phyloP scores from a whole-genome alignment of 805 yeast species.

The Grigorovia humatica region DNA sequence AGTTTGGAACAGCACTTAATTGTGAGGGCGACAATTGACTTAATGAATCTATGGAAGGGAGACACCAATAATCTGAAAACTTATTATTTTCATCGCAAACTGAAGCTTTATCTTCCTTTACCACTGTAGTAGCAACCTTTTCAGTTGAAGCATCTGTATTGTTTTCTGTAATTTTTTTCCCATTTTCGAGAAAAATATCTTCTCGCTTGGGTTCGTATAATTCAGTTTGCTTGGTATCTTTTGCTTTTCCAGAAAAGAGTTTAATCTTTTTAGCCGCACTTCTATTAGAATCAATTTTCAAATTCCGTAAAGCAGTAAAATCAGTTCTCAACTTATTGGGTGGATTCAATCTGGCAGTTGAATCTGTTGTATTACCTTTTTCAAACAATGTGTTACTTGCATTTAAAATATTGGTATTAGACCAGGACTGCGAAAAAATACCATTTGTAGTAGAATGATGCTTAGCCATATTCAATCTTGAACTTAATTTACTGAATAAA shows the following conservation, averaged over 20 bases:
- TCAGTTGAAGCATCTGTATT: neutral
- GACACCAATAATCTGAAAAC: conserved; percentile 53
- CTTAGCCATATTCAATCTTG: conserved; percentile 24
- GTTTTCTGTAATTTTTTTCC: neutral
- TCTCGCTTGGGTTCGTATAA: neutral
- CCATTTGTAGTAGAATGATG: conserved; percentile 28
- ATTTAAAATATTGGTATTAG: neutral
- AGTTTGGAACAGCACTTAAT: conserved; percentile 46
- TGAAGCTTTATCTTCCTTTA: neutral
- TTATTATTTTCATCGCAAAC: no score
- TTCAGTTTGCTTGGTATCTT: conserved; percentile 9
- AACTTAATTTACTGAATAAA: conserved; percentile 29
- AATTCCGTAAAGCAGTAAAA: conserved; percentile 21
- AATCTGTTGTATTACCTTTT: conserved; percentile 2
- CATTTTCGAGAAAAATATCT: neutral
- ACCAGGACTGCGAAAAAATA: conserved; percentile 27
- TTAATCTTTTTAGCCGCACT: conserved; percentile 35
- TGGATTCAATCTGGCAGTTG: conserved; percentile 1
- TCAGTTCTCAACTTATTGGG: conserved; percentile 5
- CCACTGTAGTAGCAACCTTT: neutral
- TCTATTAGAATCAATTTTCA: conserved; percentile 34
- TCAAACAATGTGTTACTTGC: neutral
- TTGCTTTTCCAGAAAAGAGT: conserved; percentile 24
- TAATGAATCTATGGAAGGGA: conserved; percentile 50
- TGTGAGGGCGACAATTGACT: conserved; percentile 35